Base-by-base conservation (phyloP, 177 flowering plant genomes). In the Vitis hybrid region DNA sequence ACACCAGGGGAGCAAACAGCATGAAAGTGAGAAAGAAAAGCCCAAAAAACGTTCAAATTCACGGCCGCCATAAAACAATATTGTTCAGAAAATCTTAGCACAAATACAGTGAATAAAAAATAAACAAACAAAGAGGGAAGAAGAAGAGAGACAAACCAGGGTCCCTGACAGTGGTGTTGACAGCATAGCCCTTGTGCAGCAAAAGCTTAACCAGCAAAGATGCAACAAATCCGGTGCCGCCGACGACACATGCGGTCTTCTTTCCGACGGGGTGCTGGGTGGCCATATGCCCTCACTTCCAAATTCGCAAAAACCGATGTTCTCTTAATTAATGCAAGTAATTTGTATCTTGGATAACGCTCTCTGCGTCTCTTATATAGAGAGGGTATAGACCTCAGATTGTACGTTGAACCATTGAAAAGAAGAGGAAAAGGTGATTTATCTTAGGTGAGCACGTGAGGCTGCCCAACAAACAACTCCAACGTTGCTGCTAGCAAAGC, bases 131-230 rank as follows among this genome's bases (percentile, higher is more conserved):
- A 65, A 38, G 31, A 38, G 24, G 12, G 59, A 59, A 59, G 22
- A 28, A 11, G 24, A 62, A 64, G 57, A 56, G 17, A 17, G 62
- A 49, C 64, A 0, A 54, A 88, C 94, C 91, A 52, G 91, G 89
- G 69, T 92, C 86, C 24, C 92, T 85, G 50, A 78, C 94, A 4
- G 94, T 90, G 33, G 94, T 77, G 58, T 84, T 77, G 59, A 91
- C 97, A 14, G 82, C 59, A 70, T 91, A 89, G 11, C 94, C 92
- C 53, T 82, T 82, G 74, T 86, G 69, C 1, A 90, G 86, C 87
- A 89, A 69, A 51, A 69, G 62, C 75, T 86, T 86, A 56, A 88
- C 71, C 3, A 88, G 84, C 70, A 73, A 11, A 6, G 94, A 82
- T 0, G 92, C 92, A 24, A 90, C 70, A 62, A 72, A 88, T 0